These are phyloP conservation scores for Penicillium expansum DNA, from an alignment of 2,329 filamentous ascomycete species.

Conservation along the genomic window DNA sequence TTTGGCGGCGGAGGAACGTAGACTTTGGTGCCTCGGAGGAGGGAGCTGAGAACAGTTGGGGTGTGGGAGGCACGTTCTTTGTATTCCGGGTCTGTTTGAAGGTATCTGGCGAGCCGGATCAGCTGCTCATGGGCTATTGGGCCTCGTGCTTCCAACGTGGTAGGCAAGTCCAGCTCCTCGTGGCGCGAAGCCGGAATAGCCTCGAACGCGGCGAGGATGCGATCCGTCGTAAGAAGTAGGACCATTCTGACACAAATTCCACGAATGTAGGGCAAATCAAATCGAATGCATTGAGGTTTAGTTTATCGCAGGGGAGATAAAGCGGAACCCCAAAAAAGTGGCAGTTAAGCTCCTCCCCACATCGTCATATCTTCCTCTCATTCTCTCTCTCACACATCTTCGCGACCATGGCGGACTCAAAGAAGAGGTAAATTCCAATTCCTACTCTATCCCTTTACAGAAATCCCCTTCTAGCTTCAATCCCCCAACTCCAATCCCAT, in stretches of 20 bases:
- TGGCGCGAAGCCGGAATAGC: constrained; percentile 33
- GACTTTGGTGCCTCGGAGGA: constrained; percentile 69
- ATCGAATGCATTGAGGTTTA: not conserved
- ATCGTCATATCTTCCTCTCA: constrained; percentile 18
- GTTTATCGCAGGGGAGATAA: constrained; percentile 5
- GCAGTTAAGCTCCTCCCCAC: constrained; percentile 28
- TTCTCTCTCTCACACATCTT: constrained; percentile 5
- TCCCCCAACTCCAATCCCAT: not conserved
- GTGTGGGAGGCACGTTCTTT: not conserved
- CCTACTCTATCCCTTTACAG: not conserved
- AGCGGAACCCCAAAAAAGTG: constrained; percentile 25
- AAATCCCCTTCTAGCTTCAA: not conserved
- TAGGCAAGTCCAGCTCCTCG: constrained; percentile 35
- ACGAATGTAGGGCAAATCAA: not conserved
- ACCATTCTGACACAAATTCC: constrained; percentile 35
- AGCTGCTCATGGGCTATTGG: constrained; percentile 46
- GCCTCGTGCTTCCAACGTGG: constrained; percentile 26
- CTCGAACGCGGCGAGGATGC: constrained; percentile 41
- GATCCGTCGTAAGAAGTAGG: constrained; percentile 39
- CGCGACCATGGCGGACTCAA: constrained; percentile 34
- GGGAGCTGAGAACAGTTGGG: constrained; percentile 58
- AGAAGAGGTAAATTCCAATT: constrained; percentile 25
- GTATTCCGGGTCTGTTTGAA: constrained; percentile 20
- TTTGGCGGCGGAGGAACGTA: constrained; percentile 78
- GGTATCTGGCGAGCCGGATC: constrained; percentile 36